These are phyloP conservation scores for Nakazawaea wickerhamii DNA, from an alignment of 805 yeast species.

Conservation along the genomic window DNA sequence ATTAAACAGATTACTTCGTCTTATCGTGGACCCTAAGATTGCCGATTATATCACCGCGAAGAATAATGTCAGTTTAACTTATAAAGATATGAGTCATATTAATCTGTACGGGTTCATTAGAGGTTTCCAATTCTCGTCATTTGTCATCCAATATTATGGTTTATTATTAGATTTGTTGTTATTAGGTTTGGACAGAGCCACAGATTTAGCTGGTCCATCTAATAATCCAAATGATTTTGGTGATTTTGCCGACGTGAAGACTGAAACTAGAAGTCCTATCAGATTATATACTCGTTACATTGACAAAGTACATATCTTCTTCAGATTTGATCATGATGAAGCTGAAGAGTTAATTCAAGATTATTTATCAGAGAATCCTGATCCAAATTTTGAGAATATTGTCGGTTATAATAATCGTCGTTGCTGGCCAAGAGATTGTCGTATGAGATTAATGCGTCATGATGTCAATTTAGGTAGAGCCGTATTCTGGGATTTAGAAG, in stretches of 20 bases:
- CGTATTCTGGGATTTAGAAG: constrained; percentile 81
- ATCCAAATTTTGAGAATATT: constrained; percentile 83
- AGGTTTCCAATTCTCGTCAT: constrained; percentile 88
- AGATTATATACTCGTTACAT: constrained; percentile 76
- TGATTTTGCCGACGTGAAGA: constrained; percentile 54
- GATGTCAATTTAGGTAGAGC: constrained; percentile 94
- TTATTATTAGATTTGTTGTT: constrained; percentile 74
- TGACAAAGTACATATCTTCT: constrained; percentile 75
- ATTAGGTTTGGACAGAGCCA: constrained; percentile 82
- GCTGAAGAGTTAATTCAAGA: constrained; percentile 72
- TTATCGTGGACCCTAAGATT: constrained; percentile 81
- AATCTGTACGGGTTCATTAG: constrained; percentile 84
- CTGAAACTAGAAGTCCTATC: constrained; percentile 70
- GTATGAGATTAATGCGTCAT: constrained; percentile 86
- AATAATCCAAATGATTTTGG: constrained; percentile 70
- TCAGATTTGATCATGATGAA: constrained; percentile 69
- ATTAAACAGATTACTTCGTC: constrained; percentile 70
- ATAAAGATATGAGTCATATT: constrained; percentile 92
- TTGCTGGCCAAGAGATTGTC: constrained; percentile 91
- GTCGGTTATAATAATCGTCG: constrained; percentile 82
- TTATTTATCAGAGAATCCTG: constrained; percentile 78
- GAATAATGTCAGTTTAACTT: constrained; percentile 74
- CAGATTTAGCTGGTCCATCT: constrained; percentile 78
- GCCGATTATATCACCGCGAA: constrained; percentile 95
- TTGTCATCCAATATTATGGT: constrained; percentile 87